Evolutionary conservation across 163 green algal genomes (phyloP).

Genomic region (Chlamydomonas reinhardtii): DNA sequence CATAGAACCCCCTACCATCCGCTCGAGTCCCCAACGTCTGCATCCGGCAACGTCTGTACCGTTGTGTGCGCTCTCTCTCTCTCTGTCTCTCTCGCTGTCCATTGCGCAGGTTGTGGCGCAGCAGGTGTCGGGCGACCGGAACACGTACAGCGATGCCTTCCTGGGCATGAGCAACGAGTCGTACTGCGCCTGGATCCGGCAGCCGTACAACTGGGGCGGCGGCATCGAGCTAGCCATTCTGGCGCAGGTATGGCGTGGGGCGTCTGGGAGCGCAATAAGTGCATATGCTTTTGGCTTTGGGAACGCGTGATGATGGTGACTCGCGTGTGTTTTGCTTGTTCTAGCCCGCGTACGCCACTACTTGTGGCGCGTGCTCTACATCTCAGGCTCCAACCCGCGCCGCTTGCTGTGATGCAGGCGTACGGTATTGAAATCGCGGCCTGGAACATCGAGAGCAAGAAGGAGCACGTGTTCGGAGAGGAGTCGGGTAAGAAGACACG

Average conservation of each 20-base stretch:
- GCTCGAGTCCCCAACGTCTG: too few relatives aligned
- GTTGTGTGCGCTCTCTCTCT: not conserved
- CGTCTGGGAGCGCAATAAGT: too few relatives aligned
- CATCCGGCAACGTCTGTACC: too few relatives aligned
- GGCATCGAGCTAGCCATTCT: conserved; percentile 77
- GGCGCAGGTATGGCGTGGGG: conserved; percentile 12
- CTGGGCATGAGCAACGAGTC: conserved; percentile 65
- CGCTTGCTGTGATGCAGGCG: not conserved
- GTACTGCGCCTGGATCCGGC: conserved; percentile 73
- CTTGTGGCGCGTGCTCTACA: too few relatives aligned
- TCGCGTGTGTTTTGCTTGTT: not conserved
- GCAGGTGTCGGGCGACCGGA: conserved; percentile 64
- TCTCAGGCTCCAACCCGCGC: too few relatives aligned
- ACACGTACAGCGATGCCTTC: conserved; percentile 62
- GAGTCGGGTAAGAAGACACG: conserved; percentile 64
- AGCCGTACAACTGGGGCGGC: conserved; percentile 68
- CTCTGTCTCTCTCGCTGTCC: too few relatives aligned
- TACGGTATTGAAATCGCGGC: conserved; percentile 68
- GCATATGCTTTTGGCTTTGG: not conserved
- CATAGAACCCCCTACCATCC: too few relatives aligned
- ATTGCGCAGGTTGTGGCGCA: conserved; percentile 60
- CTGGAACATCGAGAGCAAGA: conserved; percentile 69
- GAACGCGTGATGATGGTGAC: too few relatives aligned
- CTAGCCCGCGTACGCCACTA: too few relatives aligned
- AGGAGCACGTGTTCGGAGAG: conserved; percentile 70